Percentiles rank a stretch among this genome's conserved stretches.
These are phyloP conservation scores for Lachnellula suecica DNA, from an alignment of 2,329 filamentous ascomycete species.

Conservation along the genomic window DNA sequence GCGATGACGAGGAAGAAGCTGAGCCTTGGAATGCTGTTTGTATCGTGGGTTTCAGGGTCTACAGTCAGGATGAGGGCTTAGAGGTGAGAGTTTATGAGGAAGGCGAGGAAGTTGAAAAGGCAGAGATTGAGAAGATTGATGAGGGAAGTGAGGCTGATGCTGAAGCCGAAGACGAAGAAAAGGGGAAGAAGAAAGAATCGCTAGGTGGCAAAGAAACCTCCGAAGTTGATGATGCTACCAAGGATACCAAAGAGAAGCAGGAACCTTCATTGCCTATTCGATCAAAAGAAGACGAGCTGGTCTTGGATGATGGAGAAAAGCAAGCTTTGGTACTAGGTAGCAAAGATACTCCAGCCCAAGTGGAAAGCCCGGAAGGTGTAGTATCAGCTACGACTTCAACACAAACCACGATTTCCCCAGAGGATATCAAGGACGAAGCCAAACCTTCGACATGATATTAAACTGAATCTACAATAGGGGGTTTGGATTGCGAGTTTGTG, in stretches of 20 bases:
- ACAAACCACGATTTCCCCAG: background rate
- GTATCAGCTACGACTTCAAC: background rate
- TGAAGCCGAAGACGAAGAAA: constrained; percentile 20
- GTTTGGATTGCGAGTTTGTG: background rate
- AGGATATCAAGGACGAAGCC: background rate
- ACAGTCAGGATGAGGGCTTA: constrained; percentile 43
- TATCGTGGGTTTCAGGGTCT: constrained; percentile 41
- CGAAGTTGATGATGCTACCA: background rate
- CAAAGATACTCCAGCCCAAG: background rate
- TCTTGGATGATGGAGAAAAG: constrained; percentile 13
- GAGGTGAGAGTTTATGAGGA: constrained; percentile 24
- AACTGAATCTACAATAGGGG: too few species aligned
- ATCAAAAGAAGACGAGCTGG: constrained; percentile 6
- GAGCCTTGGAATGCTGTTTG: constrained; percentile 44
- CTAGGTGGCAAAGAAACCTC: background rate
- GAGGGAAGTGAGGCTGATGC: constrained; percentile 21
- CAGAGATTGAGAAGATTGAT: constrained; percentile 5
- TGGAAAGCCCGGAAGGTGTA: background rate
- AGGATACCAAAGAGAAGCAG: background rate
- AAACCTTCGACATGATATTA: background rate
- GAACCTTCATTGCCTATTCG: constrained; percentile 5
- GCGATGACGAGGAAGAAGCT: constrained; percentile 33
- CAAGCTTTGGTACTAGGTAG: constrained; percentile 4
- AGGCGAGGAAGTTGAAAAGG: constrained; percentile 7
- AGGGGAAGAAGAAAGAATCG: background rate